Conservation (phyloP, 331 rosid species). For the Arachis monticola region DNA sequence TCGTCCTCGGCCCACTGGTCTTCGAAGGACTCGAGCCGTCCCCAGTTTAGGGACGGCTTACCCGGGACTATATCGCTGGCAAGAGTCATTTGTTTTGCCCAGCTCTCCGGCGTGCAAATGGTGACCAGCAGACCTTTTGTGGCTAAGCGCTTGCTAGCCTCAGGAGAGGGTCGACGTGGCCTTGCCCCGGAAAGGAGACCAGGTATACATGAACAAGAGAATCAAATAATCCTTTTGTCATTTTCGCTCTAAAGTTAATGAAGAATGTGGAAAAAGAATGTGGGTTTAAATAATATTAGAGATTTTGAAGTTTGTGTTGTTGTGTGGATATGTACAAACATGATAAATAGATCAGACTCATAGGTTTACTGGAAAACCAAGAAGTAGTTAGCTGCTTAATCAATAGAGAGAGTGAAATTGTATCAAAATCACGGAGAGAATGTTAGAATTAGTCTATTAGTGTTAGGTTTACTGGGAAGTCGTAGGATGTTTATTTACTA, state of each 20-base stretch:
- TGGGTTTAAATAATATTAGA: not conserved
- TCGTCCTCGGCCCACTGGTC: slow-evolving; percentile 47
- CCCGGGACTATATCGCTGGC: slow-evolving; percentile 22
- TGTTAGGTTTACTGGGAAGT: too few species aligned
- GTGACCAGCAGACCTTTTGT: slow-evolving; percentile 47
- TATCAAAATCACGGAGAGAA: too few species aligned
- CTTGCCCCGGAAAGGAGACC: slow-evolving; percentile 45
- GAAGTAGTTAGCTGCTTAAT: too few species aligned
- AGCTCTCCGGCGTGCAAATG: slow-evolving; percentile 29
- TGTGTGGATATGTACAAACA: not conserved
- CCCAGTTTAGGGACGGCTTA: not conserved
- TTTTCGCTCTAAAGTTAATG: not conserved
- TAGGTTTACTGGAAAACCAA: too few species aligned
- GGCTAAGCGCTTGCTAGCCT: slow-evolving; percentile 52
- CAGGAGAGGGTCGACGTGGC: slow-evolving; percentile 63
- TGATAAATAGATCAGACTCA: not conserved
- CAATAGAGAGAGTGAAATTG: too few species aligned
- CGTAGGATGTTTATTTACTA: too few species aligned
- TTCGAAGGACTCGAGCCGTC: slow-evolving; percentile 43
- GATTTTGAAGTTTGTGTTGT: not conserved
- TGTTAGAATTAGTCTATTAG: too few species aligned
- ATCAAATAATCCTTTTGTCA: slow-evolving; percentile 15
- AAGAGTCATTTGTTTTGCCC: slow-evolving; percentile 32
- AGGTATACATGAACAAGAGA: slow-evolving; percentile 37
- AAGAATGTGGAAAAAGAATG: not conserved